phyloP scores from a whole-genome alignment of 169 alveolate species.

The Neospora caninum region DNA sequence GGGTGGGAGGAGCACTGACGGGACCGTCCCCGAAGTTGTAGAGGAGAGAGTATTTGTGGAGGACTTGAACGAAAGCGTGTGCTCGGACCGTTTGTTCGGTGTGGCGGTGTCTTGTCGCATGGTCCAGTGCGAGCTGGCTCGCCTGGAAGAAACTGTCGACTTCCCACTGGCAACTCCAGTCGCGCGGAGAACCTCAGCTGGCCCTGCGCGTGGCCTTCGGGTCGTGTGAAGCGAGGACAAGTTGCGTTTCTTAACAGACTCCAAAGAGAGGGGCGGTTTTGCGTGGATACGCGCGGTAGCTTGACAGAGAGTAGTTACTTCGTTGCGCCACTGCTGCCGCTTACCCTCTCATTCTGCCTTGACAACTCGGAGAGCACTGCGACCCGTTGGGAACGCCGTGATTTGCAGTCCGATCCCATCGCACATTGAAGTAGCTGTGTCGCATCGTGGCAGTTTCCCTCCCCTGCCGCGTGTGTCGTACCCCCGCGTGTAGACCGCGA shows the following conservation, averaged over 20 bases:
- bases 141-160: neutral
- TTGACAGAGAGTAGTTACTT: too few relatives aligned
- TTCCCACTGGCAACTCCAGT: neutral
- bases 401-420: too few relatives aligned
- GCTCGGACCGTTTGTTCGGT: neutral
- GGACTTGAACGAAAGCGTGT: neutral
- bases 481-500: too few relatives aligned
- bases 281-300: too few relatives aligned
- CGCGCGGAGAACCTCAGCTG: neutral
- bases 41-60: neutral
- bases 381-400: too few relatives aligned
- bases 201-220: neutral
- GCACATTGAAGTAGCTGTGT: too few relatives aligned
- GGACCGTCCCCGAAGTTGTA: neutral
- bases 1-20: neutral
- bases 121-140: neutral
- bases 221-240: neutral
- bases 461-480: too few relatives aligned
- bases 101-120: neutral
- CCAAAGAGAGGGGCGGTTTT: neutral
- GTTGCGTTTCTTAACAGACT: neutral
- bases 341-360: too few relatives aligned
- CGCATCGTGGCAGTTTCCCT: too few relatives aligned
- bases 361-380: too few relatives aligned
- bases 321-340: too few relatives aligned